Evolutionary conservation across 208 protist genomes (phyloP).

Genomic region (Leishmania tropica): DNA sequence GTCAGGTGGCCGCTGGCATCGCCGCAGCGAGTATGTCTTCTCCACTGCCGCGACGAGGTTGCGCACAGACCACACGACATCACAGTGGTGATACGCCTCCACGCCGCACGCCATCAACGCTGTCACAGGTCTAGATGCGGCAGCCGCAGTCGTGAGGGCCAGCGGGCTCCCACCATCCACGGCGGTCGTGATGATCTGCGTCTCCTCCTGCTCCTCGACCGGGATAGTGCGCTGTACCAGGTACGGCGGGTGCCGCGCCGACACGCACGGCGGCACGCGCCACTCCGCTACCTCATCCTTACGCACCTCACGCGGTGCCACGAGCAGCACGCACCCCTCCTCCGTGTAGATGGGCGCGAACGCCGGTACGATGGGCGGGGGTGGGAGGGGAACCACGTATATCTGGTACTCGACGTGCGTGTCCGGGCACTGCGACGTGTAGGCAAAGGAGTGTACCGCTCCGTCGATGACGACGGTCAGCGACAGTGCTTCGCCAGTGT

Average conservation of each 20-base stretch:
- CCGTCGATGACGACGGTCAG: constrained; percentile 1
- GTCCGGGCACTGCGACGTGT: constrained; percentile 71
- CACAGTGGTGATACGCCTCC: constrained; percentile 64
- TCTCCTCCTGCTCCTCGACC: constrained; percentile 20
- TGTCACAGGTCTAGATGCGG: constrained; percentile 3
- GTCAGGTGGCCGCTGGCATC: constrained; percentile 71
- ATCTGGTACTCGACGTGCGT: constrained; percentile 58
- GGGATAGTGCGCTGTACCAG: constrained; percentile 42
- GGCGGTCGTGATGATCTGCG: constrained; percentile 11
- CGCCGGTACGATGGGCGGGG: constrained; percentile 54
- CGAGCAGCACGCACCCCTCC: constrained; percentile 64
- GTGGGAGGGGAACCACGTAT: constrained; percentile 54
- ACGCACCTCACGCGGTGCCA: constrained; percentile 50
- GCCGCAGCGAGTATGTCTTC: constrained; percentile 81
- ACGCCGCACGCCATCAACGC: constrained; percentile 65
- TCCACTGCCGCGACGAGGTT: constrained; percentile 62
- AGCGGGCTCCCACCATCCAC: constrained; percentile 18
- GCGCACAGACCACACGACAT: constrained; percentile 67
- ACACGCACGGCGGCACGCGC: constrained; percentile 48
- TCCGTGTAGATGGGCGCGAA: constrained; percentile 78
- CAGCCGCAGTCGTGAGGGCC: not conserved
- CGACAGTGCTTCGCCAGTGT: constrained; percentile 58
- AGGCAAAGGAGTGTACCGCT: constrained; percentile 17
- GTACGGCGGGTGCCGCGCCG: constrained; percentile 33
- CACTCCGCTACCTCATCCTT: constrained; percentile 79